Conservation (phyloP, 192 early-diverging fungal species). For the Linnemannia schmuckeri region DNA sequence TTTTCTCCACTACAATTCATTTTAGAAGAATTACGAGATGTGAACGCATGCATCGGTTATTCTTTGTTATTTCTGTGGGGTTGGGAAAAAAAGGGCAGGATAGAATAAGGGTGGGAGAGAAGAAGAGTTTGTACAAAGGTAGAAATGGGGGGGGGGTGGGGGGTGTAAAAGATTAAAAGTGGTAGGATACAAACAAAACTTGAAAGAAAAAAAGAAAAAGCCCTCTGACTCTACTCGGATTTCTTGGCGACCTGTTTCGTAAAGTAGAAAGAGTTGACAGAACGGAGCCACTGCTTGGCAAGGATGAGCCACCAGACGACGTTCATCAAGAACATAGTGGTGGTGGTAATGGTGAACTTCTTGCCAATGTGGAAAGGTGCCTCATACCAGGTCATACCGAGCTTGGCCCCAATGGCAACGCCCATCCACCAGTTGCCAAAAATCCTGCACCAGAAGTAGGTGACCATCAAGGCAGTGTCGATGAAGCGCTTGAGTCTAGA, state of each 20-base stretch:
- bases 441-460: constrained; percentile 56
- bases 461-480: constrained; percentile 46
- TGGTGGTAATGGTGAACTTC: constrained; percentile 52
- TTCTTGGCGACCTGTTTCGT: constrained; percentile 42
- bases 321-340: constrained; percentile 53
- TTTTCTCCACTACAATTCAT: not conserved
- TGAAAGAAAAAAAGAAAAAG: not conserved
- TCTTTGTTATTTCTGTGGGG: not conserved
- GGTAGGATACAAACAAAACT: not conserved
- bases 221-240: constrained; percentile 19
- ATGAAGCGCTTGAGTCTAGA: constrained; percentile 51
- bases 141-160: not conserved
- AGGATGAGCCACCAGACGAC: constrained; percentile 52
- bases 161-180: not conserved
- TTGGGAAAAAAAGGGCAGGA: not conserved
- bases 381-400: constrained; percentile 50
- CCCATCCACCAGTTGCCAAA: constrained; percentile 58
- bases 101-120: not conserved
- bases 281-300: constrained; percentile 47
- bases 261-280: constrained; percentile 53
- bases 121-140: not conserved
- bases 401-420: constrained; percentile 52
- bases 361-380: constrained; percentile 42
- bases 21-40: not conserved
- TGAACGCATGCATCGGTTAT: not conserved